Base-by-base conservation (phyloP, 2,329 filamentous ascomycete genomes). In the Fonsecaea pedrosoi region DNA sequence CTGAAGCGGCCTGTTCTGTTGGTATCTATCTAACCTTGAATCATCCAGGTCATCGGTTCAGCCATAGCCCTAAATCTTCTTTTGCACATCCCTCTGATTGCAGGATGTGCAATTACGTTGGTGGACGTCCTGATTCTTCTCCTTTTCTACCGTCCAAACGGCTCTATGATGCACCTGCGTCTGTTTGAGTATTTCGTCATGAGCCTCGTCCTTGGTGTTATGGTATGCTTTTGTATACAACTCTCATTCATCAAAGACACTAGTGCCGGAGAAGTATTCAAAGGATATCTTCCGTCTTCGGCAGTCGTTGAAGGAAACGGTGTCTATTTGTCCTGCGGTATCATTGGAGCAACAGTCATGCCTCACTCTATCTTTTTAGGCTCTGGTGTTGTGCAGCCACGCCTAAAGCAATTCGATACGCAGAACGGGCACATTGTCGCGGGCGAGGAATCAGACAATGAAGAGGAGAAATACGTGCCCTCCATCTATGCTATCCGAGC, bases 401-500 rank as follows among this genome's bases (percentile, higher is more conserved):
- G 85, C 34, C 76, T 84, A 30, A 81, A 81, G 64, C 78, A 83
- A 48, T 84, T 81, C 65, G 82, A 84, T 69, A 74, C 78, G 50
- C 77, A 76, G 35, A 73, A 76, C 37, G 80, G 79, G 7, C 78
- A 67, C 48, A 62, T 70, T 13, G 13, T n/a, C 8, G 21, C 42
- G 8, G 45, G 21, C 8, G 68, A 68, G 15, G 64, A 65, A 38
- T 62, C 65, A 54, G 74, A 73, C 48, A 81, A 79, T 48, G 81
- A 85, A 37, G 85, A 87, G 72, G 79, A 81, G 2, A 85, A 86
- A 66, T 95, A 94, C 76, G 80, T 87, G 5, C 92, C 92, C 0
- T 92, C 90, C 0, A 82, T 91, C 1, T 78, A 83, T 5, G 91
- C 92, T n/a, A 92, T 95, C 70, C 85, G 85, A 15, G 85, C 88